phyloP scores from a whole-genome alignment of 768 basidiomycete genomes.

The Pholiota conissans region DNA sequence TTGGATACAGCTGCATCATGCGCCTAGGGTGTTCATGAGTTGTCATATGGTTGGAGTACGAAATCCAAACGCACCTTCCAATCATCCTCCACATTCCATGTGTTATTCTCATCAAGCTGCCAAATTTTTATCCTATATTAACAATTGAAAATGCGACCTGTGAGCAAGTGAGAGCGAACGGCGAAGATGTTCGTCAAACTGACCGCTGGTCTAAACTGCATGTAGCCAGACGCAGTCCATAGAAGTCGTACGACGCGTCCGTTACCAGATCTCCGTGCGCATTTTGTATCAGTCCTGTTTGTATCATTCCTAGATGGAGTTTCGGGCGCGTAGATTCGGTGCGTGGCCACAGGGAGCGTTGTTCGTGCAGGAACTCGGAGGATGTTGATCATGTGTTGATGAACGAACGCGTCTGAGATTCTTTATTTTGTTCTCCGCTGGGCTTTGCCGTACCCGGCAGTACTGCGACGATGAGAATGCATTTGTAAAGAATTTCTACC shows the following conservation, averaged over 20 bases:
- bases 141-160: constrained; percentile 11
- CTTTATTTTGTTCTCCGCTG: no score
- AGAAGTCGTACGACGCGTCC: constrained; percentile 89
- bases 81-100: constrained; percentile 81
- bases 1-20: constrained; percentile 89
- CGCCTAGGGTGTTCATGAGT: constrained; percentile 52
- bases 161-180: constrained; percentile 8
- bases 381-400: no score
- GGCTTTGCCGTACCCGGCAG: no score
- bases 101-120: constrained; percentile 75
- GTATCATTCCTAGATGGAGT: constrained; percentile 50
- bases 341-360: no score
- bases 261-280: constrained; percentile 83
- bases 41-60: not conserved
- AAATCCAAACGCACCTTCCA: constrained; percentile 70
- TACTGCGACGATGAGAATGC: no score
- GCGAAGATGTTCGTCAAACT: constrained; percentile 8
- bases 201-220: constrained; percentile 84
- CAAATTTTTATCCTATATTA: constrained; percentile 80
- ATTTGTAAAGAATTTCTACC: no score
- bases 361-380: no score
- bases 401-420: no score
- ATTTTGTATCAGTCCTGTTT: constrained; percentile 76
- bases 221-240: constrained; percentile 79
- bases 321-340: not conserved